Percentiles rank a stretch among this genome's conserved stretches.
These are phyloP conservation scores for Ogataea ganodermae DNA, from an alignment of 805 yeast genomes.

Conservation along the genomic window DNA sequence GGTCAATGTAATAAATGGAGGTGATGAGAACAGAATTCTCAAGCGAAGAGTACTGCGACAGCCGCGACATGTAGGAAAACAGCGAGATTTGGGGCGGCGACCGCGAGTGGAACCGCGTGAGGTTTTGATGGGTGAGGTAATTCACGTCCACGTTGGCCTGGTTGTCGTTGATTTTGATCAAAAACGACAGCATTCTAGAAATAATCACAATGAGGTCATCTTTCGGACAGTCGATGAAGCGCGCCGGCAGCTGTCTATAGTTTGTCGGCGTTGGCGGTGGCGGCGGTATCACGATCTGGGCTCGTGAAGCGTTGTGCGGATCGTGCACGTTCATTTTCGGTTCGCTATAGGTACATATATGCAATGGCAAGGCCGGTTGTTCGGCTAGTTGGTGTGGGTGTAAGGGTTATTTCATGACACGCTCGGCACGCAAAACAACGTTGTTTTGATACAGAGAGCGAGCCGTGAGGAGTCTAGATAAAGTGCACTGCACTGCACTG, in stretches of 20 bases:
- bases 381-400: background rate
- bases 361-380: background rate
- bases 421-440: too few relatives aligned
- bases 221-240: constrained; percentile 66
- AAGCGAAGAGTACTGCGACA: constrained; percentile 80
- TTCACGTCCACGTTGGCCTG: constrained; percentile 33
- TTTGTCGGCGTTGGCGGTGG: constrained; percentile 10
- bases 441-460: too few relatives aligned
- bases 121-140: constrained; percentile 38
- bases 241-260: constrained; percentile 41
- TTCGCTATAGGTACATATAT: background rate
- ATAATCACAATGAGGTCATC: constrained; percentile 72
- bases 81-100: constrained; percentile 89
- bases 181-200: constrained; percentile 75
- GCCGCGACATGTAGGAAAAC: constrained; percentile 70
- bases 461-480: too few relatives aligned
- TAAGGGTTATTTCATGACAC: constrained; percentile 3
- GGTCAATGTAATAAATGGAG: constrained; percentile 86
- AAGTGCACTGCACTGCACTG: too few relatives aligned
- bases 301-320: background rate
- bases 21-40: constrained; percentile 82
- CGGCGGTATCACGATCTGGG: constrained; percentile 19
- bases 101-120: constrained; percentile 92
- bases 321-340: background rate
- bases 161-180: constrained; percentile 72